Base-by-base conservation (phyloP, 176 grass and related monocot species). In the Puya raimondii region DNA sequence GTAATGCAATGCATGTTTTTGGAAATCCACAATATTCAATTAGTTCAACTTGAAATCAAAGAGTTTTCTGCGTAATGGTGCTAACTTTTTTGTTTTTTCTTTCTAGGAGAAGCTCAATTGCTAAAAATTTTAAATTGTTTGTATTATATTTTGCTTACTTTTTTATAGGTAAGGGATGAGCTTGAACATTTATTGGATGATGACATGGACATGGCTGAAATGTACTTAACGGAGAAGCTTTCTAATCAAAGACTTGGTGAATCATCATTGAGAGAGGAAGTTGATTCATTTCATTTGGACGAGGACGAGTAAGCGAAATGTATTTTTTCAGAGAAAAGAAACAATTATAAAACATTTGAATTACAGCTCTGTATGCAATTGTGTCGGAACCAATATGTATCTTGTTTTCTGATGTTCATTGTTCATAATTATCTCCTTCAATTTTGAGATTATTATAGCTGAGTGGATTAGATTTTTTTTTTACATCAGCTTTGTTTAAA, bases 121-220 rank as follows among this genome's bases (percentile, higher is more conserved):
- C 23, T 70, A n/a, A 56, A 15, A n/a, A 17, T 82, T 25, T 42
- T 50, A 61, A 66, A 74, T 67, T 27, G 58, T 13, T 23, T 3
- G 4, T 67, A 67, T 67, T 49, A 15, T n/a, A 13, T 33, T 69
- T 49, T 3, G n/a, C 42, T 70, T 80, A 68, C 67, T 50, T 73
- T 68, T 47, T 70, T 18, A 47, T 69, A 93, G 90, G 90, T 93
- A 64, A 89, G 90, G 51, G 86, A 93, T 86, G 90, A 93, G 64
- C 83, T 93, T 50, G 90, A 93, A 76, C 90, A 89, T 78, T 82
- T 93, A 74, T 80, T 93, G 71, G 90, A 93, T 79, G 90, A 93
- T 84, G 90, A 93, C 85, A 93, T 93, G 90, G 90, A 93, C 70
- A 93, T 93, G 90, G 90, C 90, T 78, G 90, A 93, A 80, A 93